Evolutionary conservation across 2,329 filamentous ascomycete species (phyloP), one percentile per base, ranked within the genome.

Genomic region (Pseudogymnoascus sp.): DNA sequence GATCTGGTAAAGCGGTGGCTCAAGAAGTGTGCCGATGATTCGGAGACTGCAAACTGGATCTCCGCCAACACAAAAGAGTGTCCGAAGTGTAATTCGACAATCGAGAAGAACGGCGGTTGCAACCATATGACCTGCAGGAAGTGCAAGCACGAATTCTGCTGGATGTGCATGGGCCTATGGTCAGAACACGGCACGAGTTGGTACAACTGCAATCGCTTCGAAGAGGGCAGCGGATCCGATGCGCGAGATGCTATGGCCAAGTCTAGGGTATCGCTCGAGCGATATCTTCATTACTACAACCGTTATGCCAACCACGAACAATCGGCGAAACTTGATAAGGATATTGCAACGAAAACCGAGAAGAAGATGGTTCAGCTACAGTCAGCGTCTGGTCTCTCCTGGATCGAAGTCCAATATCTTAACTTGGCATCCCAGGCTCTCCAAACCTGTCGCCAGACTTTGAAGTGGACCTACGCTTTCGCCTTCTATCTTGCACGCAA

Each of bases 91-190:
- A 86, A 91, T 69, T 97, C 93, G 2, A 99, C 94, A 0, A 99
- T 99, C 49, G 94, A 99, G 77, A 99, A 99, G 84, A 99, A 99
- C 68, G 92, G 92, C 60, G 92, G 92, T 3, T 97, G 92, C 79
- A 97, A 97, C 77, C 92, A 97, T 75, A 97, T 97, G 92, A 97
- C 92, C 0, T 97, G 92, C 74, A 82, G 92, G 62, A 97, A 97
- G 75, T 97, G 92, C 79, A 91, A 92, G 71, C 88, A 97, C 72
- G 92, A 97, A 72, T 97, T 99, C 72, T 99, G 94, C 78, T 99
- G 94, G 94, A 97, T 99, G 90, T 99, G 94, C 72, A 99, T 99
- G 94, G 94, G 94, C 0, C 80, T 96, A 0, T 99, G 94, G 94
- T 95, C 92, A 0, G 94, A 99, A 76, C 94, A 99, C 73, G 94